Conservation (phyloP, 139 green algal species). For the Chlamydomonas sp. region DNA sequence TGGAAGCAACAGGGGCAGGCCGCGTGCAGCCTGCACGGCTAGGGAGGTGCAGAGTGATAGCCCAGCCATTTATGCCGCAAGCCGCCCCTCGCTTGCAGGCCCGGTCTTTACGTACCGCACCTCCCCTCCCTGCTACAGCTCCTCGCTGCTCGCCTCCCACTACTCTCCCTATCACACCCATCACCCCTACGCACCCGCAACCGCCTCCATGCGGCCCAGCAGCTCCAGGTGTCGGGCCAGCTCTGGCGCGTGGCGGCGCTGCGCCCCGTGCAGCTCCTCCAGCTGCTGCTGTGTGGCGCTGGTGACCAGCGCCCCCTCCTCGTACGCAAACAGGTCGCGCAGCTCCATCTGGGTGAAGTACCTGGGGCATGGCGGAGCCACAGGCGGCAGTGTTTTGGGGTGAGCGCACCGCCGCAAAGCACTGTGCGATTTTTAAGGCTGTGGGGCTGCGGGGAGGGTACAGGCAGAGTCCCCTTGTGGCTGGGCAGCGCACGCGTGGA, state of each 20-base stretch:
- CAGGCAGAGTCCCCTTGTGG: neutral
- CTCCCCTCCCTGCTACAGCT: neutral
- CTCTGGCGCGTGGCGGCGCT: conserved; percentile 55
- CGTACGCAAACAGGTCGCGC: conserved; percentile 81
- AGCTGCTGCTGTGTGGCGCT: conserved; percentile 79
- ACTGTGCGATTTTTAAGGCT: too few species aligned
- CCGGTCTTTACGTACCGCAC: too few species aligned
- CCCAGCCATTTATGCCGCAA: too few species aligned
- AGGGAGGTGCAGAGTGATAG: too few species aligned
- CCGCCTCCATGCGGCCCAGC: conserved; percentile 51
- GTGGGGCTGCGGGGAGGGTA: neutral
- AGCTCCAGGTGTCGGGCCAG: conserved; percentile 62
- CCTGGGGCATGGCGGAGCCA: conserved; percentile 7
- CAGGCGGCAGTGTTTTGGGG: neutral
- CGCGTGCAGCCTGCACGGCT: too few species aligned
- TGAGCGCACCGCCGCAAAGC: neutral
- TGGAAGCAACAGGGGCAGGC: too few species aligned
- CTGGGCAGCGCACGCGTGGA: too few species aligned
- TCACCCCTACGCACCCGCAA: conserved; percentile 34
- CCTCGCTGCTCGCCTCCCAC: too few species aligned
- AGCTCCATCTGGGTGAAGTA: conserved; percentile 78
- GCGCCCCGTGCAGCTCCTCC: conserved; percentile 66
- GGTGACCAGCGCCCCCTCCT: conserved; percentile 54
- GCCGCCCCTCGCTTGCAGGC: too few species aligned
- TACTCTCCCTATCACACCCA: neutral